These are phyloP conservation scores for Microcyclosporella mali DNA, from an alignment of 2,329 filamentous ascomycete species.

Conservation along the genomic window DNA sequence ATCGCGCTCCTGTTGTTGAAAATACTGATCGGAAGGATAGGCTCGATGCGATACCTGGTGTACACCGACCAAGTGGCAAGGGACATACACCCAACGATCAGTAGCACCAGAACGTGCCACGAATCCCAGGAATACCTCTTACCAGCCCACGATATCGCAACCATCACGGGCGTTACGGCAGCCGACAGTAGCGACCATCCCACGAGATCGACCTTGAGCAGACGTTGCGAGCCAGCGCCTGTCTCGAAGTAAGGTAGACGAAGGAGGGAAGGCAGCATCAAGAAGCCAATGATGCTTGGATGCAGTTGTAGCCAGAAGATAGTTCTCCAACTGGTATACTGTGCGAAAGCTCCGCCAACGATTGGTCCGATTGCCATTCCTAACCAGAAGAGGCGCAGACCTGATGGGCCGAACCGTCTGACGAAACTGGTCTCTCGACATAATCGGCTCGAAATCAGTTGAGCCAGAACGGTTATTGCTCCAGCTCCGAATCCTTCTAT, in stretches of 20 bases:
- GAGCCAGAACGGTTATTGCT: slow-evolving; percentile 37
- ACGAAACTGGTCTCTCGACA: slow-evolving; percentile 41
- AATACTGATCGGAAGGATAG: slow-evolving; percentile 43
- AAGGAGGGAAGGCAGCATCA: slow-evolving; percentile 30
- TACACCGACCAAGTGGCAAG: slow-evolving; percentile 43
- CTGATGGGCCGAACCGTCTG: slow-evolving; percentile 10
- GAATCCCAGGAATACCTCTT: slow-evolving; percentile 8
- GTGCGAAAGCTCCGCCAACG: slow-evolving; percentile 47
- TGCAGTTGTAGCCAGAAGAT: slow-evolving; percentile 61
- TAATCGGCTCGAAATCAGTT: slow-evolving; percentile 43
- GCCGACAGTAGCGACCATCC: slow-evolving; percentile 10
- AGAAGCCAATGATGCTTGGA: slow-evolving; percentile 41
- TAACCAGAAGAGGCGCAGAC: slow-evolving; percentile 47
- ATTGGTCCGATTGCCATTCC: slow-evolving; percentile 50
- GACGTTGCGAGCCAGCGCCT: slow-evolving; percentile 34
- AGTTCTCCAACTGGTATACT: slow-evolving; percentile 53
- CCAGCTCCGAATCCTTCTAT: slow-evolving; percentile 38
- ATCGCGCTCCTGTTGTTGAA: slow-evolving; percentile 43
- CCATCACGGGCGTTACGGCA: not conserved
- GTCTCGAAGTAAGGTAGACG: slow-evolving; percentile 1
- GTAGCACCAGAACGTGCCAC: slow-evolving; percentile 4
- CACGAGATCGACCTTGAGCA: slow-evolving; percentile 31
- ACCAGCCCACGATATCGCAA: slow-evolving; percentile 10
- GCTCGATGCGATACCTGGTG: slow-evolving; percentile 33
- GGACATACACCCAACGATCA: slow-evolving; percentile 25